phyloP scores from a whole-genome alignment of 2,329 filamentous ascomycete genomes.

The Ophiocordyceps camponoti-saundersi region DNA sequence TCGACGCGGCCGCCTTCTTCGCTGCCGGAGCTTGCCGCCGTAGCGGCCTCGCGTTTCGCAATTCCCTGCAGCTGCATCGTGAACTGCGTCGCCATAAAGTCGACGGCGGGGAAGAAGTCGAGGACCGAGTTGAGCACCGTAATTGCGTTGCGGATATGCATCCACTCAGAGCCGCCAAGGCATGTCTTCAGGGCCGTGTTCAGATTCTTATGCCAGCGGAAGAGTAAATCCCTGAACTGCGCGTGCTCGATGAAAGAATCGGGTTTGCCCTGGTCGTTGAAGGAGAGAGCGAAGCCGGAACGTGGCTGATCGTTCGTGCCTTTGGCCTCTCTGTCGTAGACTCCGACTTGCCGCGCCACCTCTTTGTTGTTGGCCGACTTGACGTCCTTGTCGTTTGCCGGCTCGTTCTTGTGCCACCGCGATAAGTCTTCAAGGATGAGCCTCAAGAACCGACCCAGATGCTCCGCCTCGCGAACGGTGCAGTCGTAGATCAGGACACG shows the following conservation, averaged over 20 bases:
- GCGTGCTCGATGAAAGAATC: conserved; percentile 64
- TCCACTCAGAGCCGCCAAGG: conserved; percentile 73
- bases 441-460: conserved; percentile 80
- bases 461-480: conserved; percentile 79
- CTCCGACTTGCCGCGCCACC: conserved; percentile 43
- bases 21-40: conserved; percentile 27
- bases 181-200: conserved; percentile 68
- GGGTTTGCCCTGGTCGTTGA: conserved; percentile 50
- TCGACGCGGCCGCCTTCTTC: conserved; percentile 51
- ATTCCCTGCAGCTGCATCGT: conserved; percentile 49
- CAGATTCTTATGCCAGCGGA: conserved; percentile 78
- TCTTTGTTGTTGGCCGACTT: conserved; percentile 12
- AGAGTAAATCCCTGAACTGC: conserved; percentile 69
- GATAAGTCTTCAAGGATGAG: conserved; percentile 65
- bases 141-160: conserved; percentile 94
- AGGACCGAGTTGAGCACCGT: conserved; percentile 70
- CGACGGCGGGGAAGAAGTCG: conserved; percentile 72
- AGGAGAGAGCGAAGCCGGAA: conserved; percentile 60
- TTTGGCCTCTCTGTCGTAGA: conserved; percentile 66
- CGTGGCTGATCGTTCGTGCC: conserved; percentile 34
- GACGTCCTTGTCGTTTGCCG: conserved; percentile 15
- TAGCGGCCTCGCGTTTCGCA: conserved; percentile 38
- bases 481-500: conserved; percentile 74
- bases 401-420: conserved; percentile 67
- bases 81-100: conserved; percentile 65